Evolutionary conservation across 108 stramenopile genomes (phyloP).

Genomic region (Skeletonema marinoi): DNA sequence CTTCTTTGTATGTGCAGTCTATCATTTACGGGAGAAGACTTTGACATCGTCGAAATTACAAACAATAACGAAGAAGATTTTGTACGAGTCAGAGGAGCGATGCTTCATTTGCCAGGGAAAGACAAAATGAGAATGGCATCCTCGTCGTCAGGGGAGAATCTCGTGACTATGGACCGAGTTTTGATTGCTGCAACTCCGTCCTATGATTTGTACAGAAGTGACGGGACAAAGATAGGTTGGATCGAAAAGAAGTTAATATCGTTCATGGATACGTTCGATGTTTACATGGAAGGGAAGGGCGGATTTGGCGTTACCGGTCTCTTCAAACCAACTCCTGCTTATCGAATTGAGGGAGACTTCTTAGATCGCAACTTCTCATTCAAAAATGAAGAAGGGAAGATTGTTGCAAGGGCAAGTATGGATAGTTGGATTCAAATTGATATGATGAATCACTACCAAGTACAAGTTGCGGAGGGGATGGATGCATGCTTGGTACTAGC

Average conservation of each 20-base stretch:
- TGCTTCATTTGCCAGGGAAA: constrained; percentile 81
- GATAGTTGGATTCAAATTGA: constrained; percentile 73
- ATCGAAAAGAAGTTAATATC: constrained; percentile 70
- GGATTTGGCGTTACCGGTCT: constrained; percentile 57
- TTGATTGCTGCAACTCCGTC: constrained; percentile 65
- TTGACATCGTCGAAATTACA: constrained; percentile 59
- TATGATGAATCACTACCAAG: constrained; percentile 80
- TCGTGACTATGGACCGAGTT: constrained; percentile 65
- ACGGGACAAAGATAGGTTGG: constrained; percentile 72
- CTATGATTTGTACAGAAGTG: constrained; percentile 64
- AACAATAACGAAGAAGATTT: constrained; percentile 32
- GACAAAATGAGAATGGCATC: constrained; percentile 65
- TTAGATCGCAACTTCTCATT: constrained; percentile 71
- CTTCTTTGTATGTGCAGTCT: not conserved
- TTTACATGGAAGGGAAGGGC: constrained; percentile 61
- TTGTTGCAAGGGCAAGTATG: constrained; percentile 68
- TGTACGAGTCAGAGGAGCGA: constrained; percentile 67
- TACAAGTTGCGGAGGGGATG: constrained; percentile 75
- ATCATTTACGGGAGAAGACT: constrained; percentile 81
- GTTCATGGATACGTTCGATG: constrained; percentile 76
- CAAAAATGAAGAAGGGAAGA: constrained; percentile 58
- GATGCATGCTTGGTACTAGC: constrained; percentile 75
- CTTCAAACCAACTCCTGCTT: constrained; percentile 70
- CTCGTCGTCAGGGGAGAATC: constrained; percentile 17
- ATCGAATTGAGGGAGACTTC: constrained; percentile 73